Evolutionary conservation across 2,329 filamentous ascomycete genomes (phyloP), one percentile per base, ranked within the genome.

Genomic region (Celoporthe dispersa): DNA sequence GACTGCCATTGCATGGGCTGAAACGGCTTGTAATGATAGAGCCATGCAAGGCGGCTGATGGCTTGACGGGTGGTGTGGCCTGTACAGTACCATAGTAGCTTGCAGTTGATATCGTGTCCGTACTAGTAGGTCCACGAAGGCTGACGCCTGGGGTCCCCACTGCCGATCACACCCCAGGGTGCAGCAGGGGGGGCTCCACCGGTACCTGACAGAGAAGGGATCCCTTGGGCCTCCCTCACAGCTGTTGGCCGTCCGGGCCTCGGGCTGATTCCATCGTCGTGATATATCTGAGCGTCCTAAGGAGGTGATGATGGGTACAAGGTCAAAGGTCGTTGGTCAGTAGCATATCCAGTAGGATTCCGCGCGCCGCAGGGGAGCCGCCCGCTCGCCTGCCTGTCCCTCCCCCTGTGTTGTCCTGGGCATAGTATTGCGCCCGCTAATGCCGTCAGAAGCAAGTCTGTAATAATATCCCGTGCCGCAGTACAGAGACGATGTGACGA

Each of bases 21-120:
- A 65, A 69, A 64, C 66, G 48, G 37, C 22, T 67, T 63, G 67
- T 31, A 37, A 64, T 44, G 60, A 57, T 41, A 64, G 51, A 44
- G 25, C 22, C 37, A 37, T 63, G 35, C 48, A 53, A n/a, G 41
- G 62, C 37, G 48, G 35, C 51, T 57, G 53, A 31, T 35, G 25
- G 41, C 66, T 53, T 67, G 35, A 37, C 44, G 60, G 22, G 19
- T 3, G 41, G 22, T n/a, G 19, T 31, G 57, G 63, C 63, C 31
- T 37, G 14, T n/a, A 48, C 39, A 41, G 39, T 41, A 35, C n/a
- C n/a, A n/a, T n/a, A n/a, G n/a, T n/a, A n/a, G n/a, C n/a, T n/a
- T n/a, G n/a, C n/a, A n/a, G n/a, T n/a, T n/a, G n/a, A n/a, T n/a
- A 44, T 59, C 31, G 31, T 33, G 51, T 64, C 41, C 39, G n/a